phyloP scores from a whole-genome alignment of 352 stramenopile species.

The Globisporangium radiosum region DNA sequence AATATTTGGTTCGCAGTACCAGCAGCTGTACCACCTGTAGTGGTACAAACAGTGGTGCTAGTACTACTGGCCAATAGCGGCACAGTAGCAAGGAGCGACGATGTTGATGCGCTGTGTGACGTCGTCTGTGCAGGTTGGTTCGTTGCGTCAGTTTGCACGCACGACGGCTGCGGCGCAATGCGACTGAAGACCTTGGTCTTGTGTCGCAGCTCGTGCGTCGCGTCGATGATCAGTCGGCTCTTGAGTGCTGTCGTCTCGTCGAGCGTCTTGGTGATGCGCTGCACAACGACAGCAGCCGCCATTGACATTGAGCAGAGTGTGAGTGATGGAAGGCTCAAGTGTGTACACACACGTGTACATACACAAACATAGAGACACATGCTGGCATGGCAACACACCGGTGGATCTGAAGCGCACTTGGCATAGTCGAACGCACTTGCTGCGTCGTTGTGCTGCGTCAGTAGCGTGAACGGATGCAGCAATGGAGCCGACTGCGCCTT shows the following conservation, averaged over 20 bases:
- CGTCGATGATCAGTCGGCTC: constrained; percentile 25
- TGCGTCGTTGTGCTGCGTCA: constrained; percentile 33
- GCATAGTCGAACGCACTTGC: constrained; percentile 44
- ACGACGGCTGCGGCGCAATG: not conserved
- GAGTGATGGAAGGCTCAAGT: not conserved
- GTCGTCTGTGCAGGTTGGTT: not conserved
- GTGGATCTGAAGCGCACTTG: constrained; percentile 23
- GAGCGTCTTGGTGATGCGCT: constrained; percentile 9
- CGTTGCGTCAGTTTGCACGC: not conserved
- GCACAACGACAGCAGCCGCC: not conserved
- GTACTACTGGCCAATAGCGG: too few species aligned
- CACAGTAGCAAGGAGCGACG: not conserved
- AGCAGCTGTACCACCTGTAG: too few species aligned
- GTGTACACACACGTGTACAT: not conserved
- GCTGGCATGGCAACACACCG: constrained; percentile 7
- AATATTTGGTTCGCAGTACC: constrained; percentile 7
- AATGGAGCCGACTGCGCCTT: constrained; percentile 24
- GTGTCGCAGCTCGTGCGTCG: constrained; percentile 25
- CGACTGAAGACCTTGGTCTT: constrained; percentile 26
- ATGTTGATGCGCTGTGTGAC: not conserved
- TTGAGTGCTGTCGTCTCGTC: constrained; percentile 19
- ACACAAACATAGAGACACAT: not conserved
- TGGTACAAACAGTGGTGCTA: not conserved
- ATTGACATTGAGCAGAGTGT: not conserved
- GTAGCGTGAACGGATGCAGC: constrained; percentile 39